These are phyloP conservation scores for Glycine soja DNA, from an alignment of 306 rosid genomes.

Conservation along the genomic window DNA sequence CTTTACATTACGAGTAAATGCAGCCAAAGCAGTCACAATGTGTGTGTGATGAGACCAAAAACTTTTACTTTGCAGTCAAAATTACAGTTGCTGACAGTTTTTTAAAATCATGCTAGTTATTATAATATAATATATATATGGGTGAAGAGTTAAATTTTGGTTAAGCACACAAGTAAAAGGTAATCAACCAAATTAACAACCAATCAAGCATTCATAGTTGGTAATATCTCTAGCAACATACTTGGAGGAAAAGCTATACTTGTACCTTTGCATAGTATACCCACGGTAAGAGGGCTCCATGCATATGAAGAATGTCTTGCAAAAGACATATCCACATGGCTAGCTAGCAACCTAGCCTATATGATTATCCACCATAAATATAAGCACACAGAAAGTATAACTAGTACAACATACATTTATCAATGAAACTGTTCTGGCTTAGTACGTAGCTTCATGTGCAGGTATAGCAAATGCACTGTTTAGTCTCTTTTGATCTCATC, in stretches of 20 bases:
- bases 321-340: slow-evolving; percentile 55
- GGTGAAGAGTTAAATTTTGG: slow-evolving; percentile 6
- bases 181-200: background rate
- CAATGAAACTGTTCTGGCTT: slow-evolving; percentile 23
- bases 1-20: background rate
- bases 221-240: background rate
- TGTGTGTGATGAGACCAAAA: background rate
- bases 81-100: background rate
- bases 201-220: background rate
- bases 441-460: slow-evolving; percentile 32
- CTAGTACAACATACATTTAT: slow-evolving; percentile 6
- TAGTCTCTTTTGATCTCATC: slow-evolving; percentile 9
- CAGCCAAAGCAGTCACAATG: background rate
- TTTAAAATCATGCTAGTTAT: background rate
- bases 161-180: slow-evolving; percentile 2
- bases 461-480: slow-evolving; percentile 29
- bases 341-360: slow-evolving; percentile 40
- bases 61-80: background rate
- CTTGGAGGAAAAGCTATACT: background rate
- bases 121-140: background rate
- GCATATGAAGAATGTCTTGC: slow-evolving; percentile 42
- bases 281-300: slow-evolving; percentile 37
- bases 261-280: slow-evolving; percentile 27
- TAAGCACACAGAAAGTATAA: slow-evolving; percentile 39
- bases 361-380: slow-evolving; percentile 36